Base-by-base conservation (phyloP, 768 basidiomycete species). In the Hypholoma fasciculare region DNA sequence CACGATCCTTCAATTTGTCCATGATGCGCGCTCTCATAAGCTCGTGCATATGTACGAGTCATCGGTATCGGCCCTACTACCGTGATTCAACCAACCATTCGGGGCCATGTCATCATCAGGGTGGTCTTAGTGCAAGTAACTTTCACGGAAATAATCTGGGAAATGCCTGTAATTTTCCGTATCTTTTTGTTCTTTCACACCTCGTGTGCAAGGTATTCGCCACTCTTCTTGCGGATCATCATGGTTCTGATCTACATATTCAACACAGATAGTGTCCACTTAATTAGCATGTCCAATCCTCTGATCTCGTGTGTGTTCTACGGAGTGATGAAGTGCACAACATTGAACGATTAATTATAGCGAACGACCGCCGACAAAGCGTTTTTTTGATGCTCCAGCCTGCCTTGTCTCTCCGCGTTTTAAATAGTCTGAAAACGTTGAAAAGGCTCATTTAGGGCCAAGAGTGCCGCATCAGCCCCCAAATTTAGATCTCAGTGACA, bases 371-470 rank as follows among this genome's bases (percentile, higher is more conserved):
- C n/a, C n/a, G n/a, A 30, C 52, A n/a, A n/a, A 27, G 16, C 16
- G 23, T 27, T 14, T 27, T 14, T 11, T 30, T 49, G 48, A 27
- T 17, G 48, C 27, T 23, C 48, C 16, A 34, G 30, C 9, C 23
- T 49, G 48, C 20, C 30, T 34, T 47, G 36, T 54, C 19, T 34
- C 8, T 13, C n/a, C 16, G 17, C 13, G 30, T 26, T 4, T 46
- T 47, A 26, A n/a, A 34, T 19, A 44, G 12, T 39, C 19, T 23
- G 12, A 52, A 52, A 52, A 52, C 51, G 51, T 52, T 52, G 51
- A 52, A 52, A 52, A 39, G 39, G 51, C 13, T 42, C 54, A 17
- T 47, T 47, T 54, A 36, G 37, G 44, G 54, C 13, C 27, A 54
- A 19, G 34, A 38, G 47, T 48, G 54, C 54, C 42, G 54, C 46